These are phyloP conservation scores for Pythium aphanidermatum DNA, from an alignment of 352 stramenopile genomes.

Conservation along the genomic window DNA sequence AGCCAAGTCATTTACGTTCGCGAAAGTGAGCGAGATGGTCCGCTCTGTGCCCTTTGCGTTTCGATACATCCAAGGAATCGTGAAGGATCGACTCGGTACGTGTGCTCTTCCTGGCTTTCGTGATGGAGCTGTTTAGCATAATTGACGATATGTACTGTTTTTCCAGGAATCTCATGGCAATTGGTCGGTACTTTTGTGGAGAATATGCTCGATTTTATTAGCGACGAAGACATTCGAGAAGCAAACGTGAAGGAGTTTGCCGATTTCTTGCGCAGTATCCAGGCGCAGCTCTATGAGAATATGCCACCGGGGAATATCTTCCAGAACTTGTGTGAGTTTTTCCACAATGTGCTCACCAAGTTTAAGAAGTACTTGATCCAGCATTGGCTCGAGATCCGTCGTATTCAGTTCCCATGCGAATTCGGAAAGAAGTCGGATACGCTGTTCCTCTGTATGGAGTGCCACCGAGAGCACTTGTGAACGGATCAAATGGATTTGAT, in stretches of 20 bases:
- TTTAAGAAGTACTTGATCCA: slow-evolving; percentile 71
- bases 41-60: slow-evolving; percentile 56
- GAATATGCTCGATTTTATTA: slow-evolving; percentile 60
- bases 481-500: too few species aligned
- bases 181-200: slow-evolving; percentile 56
- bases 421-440: slow-evolving; percentile 74
- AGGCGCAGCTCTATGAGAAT: slow-evolving; percentile 20
- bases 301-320: slow-evolving; percentile 49
- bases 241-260: slow-evolving; percentile 55
- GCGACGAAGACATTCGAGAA: slow-evolving; percentile 68
- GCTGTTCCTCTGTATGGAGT: slow-evolving; percentile 82
- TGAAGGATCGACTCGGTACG: slow-evolving; percentile 39
- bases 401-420: slow-evolving; percentile 67
- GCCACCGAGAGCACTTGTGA: slow-evolving; percentile 72
- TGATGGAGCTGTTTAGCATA: not conserved
- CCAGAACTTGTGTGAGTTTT: slow-evolving; percentile 51
- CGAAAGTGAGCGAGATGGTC: slow-evolving; percentile 46
- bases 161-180: slow-evolving; percentile 47
- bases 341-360: slow-evolving; percentile 43
- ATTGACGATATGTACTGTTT: not conserved
- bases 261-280: slow-evolving; percentile 39
- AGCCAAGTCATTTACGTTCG: slow-evolving; percentile 42
- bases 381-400: slow-evolving; percentile 41
- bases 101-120: not conserved
- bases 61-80: slow-evolving; percentile 56